These are phyloP conservation scores for Rhytidiadelphus loreus DNA, from an alignment of 225 moss, liverwort and hornwort species.

Conservation along the genomic window DNA sequence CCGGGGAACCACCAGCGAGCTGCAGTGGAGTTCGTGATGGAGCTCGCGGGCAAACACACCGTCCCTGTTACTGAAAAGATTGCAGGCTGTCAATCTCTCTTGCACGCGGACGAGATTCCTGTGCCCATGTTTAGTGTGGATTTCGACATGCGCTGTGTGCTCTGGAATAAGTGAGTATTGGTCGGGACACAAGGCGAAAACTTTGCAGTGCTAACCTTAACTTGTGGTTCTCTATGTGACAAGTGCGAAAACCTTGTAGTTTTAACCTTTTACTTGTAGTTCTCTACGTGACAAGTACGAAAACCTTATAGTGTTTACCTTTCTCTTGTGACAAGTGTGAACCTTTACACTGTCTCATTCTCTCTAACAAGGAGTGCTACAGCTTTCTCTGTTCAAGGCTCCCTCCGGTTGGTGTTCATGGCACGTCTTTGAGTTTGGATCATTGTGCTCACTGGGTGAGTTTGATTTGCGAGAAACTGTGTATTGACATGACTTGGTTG, in stretches of 20 bases:
- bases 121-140: slow-evolving; percentile 44
- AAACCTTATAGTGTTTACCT: not conserved
- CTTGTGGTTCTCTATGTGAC: not conserved
- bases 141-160: slow-evolving; percentile 23
- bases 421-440: not conserved
- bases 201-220: not conserved
- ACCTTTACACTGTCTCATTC: not conserved
- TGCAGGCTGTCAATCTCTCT: slow-evolving; percentile 1
- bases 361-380: not conserved
- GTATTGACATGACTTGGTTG: not conserved
- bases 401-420: not conserved
- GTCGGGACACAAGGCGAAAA: not conserved
- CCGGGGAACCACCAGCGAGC: slow-evolving; percentile 1
- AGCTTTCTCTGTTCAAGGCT: not conserved
- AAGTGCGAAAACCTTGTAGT: not conserved
- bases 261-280: not conserved
- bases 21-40: slow-evolving; percentile 16
- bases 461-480: not conserved
- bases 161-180: slow-evolving; percentile 44
- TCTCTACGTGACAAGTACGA: not conserved
- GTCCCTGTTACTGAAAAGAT: slow-evolving; percentile 2
- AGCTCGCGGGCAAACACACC: slow-evolving; percentile 7
- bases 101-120: slow-evolving; percentile 40
- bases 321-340: not conserved
- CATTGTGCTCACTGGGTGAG: not conserved